Evolutionary conservation across 345 rosid genomes (phyloP), one percentile per base, ranked within the genome.

Genomic region (Salix koriyanagi): DNA sequence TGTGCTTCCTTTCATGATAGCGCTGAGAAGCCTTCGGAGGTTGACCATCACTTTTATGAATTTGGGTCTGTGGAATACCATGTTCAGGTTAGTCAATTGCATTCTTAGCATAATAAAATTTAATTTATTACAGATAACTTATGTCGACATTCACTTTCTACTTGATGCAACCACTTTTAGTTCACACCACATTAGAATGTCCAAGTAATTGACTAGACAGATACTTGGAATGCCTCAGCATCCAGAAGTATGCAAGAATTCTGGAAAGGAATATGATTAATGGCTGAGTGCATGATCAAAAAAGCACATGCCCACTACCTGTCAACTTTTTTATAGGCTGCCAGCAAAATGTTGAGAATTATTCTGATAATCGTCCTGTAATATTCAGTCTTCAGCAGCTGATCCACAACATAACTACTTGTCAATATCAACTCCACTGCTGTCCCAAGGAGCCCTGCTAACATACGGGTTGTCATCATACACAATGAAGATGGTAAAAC

Each of bases 51-150:
- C 84, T 75, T 91, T 81, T 85, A 84, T 36, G 94, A 91, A 78
- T 90, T 94, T 69, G 97, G 96, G 67, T 90, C 91, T 14, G 90
- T 91, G 50, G 92, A 88, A 77, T 94, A 94, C 87, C 93, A 91
- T 72, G 67, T 94, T 76, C 86, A 85, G 96, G 98, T 92, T 80
- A 83, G 48, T 46, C 42, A 66, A 50, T 12, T 13, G 32, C 36
- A 68, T 25, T 65, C 72, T 61, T 26, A 13, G 15, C 18, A 69
- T 12, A 28, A 19, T 68, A 48, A 28, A 4, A 41, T 34, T 62
- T 62, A 48, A 58, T 48, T 9, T 60, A n/a, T 58, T 58, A n/a
- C 28, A n/a, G 28, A 23, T n/a, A 10, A 23, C 62, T 58, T 10
- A 4, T n/a, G 62, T 66, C 52, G 30, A 65, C 16, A 52, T 58